Evolutionary conservation across 345 rosid genomes (phyloP), one percentile per base, ranked within the genome.

Genomic region (Camelina sativa): DNA sequence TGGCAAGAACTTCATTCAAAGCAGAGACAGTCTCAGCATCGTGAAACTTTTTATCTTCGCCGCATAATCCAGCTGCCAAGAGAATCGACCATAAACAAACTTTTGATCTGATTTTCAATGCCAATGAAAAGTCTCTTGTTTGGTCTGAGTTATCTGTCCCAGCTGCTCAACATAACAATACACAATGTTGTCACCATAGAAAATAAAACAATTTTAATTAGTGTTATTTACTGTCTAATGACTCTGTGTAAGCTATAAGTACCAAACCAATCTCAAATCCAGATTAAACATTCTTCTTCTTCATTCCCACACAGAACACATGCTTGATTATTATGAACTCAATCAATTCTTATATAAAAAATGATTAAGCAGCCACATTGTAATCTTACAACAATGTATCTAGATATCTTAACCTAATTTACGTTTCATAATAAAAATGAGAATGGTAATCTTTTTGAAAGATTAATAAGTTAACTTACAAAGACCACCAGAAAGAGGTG

Each of bases 131-230:
- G 76, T 94, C 98, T 80, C 98, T 88, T 52, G 98, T 38, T 76
- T 91, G 73, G 82, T 94, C 98, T 13, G 98, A 85, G 78, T 94
- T n/a, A n/a, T n/a, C n/a, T n/a, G n/a, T n/a, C n/a, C n/a, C n/a
- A n/a, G n/a, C n/a, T n/a, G n/a, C n/a, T 94, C 80, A 80, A 47
- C 55, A 57, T 1, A 22, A 54, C 19, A 76, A 37, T 11, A 61
- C 20, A 68, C 25, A 7, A 19, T 22, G 5, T 5, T 25, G 23
- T 62, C 52, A 46, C 37, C 10, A 4, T 4, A 11, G 1, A 34
- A 47, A 8, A 34, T 19, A 8, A 17, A 57, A 52, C 40, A 54
- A 32, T 41, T 1, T 22, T 1, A 23, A 23, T 30, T 11, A 48
- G 12, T 48, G 46, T 12, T 34, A 50, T 50, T 23, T 44, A 25